Evolutionary conservation across 176 grass and related monocot genomes (phyloP).

Genomic region (Musa acuminata): DNA sequence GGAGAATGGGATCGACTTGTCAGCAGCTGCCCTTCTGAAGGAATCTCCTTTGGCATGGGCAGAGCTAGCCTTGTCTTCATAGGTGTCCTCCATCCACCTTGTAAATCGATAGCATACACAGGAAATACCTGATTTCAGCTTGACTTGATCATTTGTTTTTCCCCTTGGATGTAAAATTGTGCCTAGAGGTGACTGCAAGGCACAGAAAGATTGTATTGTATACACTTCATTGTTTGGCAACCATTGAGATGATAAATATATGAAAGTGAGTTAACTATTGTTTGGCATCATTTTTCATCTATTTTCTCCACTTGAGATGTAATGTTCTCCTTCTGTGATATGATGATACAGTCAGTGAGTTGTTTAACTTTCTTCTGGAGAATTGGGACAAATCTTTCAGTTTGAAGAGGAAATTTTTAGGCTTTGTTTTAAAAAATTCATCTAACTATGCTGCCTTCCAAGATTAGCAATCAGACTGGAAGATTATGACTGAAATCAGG

Average conservation of each 20-base stretch:
- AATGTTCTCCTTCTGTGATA: no score
- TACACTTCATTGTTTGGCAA: neutral
- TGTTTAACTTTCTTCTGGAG: no score
- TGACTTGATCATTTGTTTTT: neutral
- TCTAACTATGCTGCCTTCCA: no score
- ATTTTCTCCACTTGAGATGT: no score
- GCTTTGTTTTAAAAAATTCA: no score
- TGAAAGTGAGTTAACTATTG: neutral
- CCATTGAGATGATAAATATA: neutral
- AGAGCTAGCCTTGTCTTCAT: slow-evolving; percentile 64
- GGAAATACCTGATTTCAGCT: neutral
- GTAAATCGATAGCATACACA: slow-evolving; percentile 2
- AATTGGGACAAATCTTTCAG: no score
- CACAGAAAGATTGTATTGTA: neutral
- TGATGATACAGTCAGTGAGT: no score
- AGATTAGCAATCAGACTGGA: no score
- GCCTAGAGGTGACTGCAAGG: neutral
- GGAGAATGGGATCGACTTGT: slow-evolving; percentile 67
- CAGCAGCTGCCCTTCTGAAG: slow-evolving; percentile 61
- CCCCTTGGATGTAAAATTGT: slow-evolving; percentile 1
- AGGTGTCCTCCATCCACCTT: neutral
- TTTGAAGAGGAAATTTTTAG: no score
- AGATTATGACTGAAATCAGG: no score
- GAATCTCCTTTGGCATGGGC: slow-evolving; percentile 79
- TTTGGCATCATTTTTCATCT: neutral